A percentile compares a stretch with the other conserved stretches of the same genome.
phyloP scores from a whole-genome alignment of 78 protist species.

The Polysphondylium violaceum region DNA sequence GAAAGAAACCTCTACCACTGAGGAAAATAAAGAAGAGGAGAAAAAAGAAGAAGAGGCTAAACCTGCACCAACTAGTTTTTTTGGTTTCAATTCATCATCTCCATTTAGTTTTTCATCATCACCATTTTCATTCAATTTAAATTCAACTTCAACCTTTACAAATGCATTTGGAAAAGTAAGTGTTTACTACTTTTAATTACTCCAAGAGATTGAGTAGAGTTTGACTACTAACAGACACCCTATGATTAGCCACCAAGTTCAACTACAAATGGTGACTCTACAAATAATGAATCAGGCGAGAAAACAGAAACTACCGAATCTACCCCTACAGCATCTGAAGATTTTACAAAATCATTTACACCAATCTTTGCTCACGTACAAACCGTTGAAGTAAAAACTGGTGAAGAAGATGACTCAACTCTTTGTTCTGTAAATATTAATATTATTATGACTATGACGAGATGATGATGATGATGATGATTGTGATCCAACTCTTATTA shows the following conservation, averaged over 20 bases:
- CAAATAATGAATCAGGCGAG: neutral
- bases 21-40: too few species aligned
- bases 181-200: too few species aligned
- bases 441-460: too few species aligned
- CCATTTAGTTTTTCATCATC: constrained; percentile 28
- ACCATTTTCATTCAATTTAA: constrained; percentile 52
- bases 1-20: neutral
- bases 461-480: too few species aligned
- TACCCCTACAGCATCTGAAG: neutral
- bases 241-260: neutral
- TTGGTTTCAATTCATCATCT: neutral
- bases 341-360: neutral
- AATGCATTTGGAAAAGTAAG: constrained; percentile 14
- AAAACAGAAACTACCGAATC: neutral
- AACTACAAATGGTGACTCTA: neutral
- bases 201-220: too few species aligned
- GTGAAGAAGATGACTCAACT: constrained; percentile 68
- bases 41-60: neutral
- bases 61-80: neutral
- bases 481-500: neutral
- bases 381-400: constrained; percentile 27
- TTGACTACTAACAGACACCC: neutral
- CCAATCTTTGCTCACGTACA: constrained; percentile 10
- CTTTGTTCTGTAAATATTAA: constrained; percentile 53
- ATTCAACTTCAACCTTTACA: constrained; percentile 29